Conservation (phyloP, 768 basidiomycete genomes). For the Dictyophora rubrovolvata region DNA sequence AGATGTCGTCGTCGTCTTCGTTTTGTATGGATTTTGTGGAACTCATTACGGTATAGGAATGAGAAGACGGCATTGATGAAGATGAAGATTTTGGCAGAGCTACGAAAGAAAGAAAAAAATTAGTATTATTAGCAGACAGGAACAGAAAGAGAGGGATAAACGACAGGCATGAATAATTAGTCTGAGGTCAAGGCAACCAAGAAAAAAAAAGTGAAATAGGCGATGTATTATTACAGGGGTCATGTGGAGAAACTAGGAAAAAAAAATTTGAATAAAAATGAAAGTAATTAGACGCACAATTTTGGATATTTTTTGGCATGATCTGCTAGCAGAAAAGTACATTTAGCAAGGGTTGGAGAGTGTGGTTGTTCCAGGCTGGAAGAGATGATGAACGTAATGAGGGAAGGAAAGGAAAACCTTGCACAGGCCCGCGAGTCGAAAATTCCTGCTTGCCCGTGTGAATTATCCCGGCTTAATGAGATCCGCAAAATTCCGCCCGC, state of each 20-base stretch:
- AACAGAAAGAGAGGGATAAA: conserved; percentile 9
- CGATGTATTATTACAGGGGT: background rate
- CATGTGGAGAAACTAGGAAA: conserved; percentile 8
- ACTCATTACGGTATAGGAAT: conserved; percentile 53
- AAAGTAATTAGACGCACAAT: conserved; percentile 23
- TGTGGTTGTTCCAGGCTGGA: conserved; percentile 33
- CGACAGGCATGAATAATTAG: conserved; percentile 7
- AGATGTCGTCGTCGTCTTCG: conserved; percentile 81
- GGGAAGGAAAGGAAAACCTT: conserved; percentile 1
- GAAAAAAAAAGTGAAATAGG: background rate
- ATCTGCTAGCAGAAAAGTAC: conserved; percentile 23
- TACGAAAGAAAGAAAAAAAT: conserved; percentile 16
- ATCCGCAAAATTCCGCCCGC: conserved; percentile 1
- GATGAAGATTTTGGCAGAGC: conserved; percentile 40
- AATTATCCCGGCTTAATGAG: background rate
- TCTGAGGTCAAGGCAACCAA: conserved; percentile 8
- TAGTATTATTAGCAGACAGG: conserved; percentile 5
- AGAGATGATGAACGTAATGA: background rate
- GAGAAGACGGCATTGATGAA: conserved; percentile 58
- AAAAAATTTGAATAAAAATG: conserved; percentile 16
- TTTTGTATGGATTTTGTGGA: conserved; percentile 32
- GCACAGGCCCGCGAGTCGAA: background rate
- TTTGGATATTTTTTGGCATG: conserved; percentile 32
- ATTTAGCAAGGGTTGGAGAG: conserved; percentile 27
- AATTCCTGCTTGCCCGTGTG: background rate